These are phyloP conservation scores for Paracoccidioides brasiliensis DNA, from an alignment of 2,329 filamentous ascomycete species.

Conservation along the genomic window DNA sequence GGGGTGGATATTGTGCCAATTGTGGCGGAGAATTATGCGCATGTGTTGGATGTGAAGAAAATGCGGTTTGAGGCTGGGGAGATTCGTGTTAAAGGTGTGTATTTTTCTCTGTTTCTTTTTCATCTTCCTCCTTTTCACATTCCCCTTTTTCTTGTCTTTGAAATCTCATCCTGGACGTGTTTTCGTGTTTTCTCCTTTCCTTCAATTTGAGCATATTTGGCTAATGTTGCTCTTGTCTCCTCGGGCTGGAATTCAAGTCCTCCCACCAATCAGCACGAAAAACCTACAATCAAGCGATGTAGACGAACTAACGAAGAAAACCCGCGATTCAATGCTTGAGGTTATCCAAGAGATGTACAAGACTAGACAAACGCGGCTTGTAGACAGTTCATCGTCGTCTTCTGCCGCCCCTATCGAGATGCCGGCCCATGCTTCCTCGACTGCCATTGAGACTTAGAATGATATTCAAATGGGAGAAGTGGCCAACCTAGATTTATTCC, in stretches of 20 bases:
- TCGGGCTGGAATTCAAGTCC: conserved; percentile 38
- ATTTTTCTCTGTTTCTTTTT: conserved; percentile 3
- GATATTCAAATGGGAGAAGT: not conserved
- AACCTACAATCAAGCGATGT: conserved; percentile 64
- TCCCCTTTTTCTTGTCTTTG: not conserved
- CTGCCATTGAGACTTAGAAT: conserved; percentile 1
- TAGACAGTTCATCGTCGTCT: conserved; percentile 12
- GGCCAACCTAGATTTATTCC: not conserved
- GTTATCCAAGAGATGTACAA: conserved; percentile 35
- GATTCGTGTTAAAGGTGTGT: conserved; percentile 61
- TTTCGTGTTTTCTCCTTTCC: too few species aligned
- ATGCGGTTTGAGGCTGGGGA: conserved; percentile 53
- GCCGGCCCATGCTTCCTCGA: conserved; percentile 1
- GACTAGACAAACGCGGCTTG: conserved; percentile 11
- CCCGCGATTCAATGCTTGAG: conserved; percentile 62
- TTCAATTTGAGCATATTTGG: not conserved
- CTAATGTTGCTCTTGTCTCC: not conserved
- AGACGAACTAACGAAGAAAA: conserved; percentile 54
- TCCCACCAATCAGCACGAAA: conserved; percentile 67
- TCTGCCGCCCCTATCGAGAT: conserved; percentile 3
- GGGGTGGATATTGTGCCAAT: conserved; percentile 86
- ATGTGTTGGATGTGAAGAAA: conserved; percentile 53
- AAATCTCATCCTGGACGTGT: not conserved
- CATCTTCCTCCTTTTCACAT: not conserved
- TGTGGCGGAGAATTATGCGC: conserved; percentile 66